Evolutionary conservation across 1,284 basidiomycete species (phyloP), one percentile per base, ranked within the genome.

Genomic region (Volvariella surrecta): DNA sequence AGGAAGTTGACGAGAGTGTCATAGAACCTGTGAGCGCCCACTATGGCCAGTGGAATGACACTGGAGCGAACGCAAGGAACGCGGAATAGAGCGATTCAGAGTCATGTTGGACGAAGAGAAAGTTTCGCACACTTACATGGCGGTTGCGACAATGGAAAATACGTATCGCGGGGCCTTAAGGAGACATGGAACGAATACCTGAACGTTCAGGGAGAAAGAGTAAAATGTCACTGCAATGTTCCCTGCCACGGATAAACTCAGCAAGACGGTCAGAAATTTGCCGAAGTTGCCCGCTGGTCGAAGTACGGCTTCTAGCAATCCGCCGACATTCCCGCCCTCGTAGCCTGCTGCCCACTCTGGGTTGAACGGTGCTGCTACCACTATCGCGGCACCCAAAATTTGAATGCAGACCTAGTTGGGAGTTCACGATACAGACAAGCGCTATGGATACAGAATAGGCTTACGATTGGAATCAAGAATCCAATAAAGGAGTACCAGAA

Each of bases 141-240:
- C 89, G 0, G 82, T 86, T 1, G 83, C 82, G 34, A 92, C 58
- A 15, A 95, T 56, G 0, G 92, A 89, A 59, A 95, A 89, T 37
- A 91, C 68, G 58, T 92, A 95, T 55, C 94, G 72, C 0, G 94
- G 93, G 10, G 96, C 76, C 24, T 58, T 53, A 10, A 71, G 65
- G 15, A 81, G 59, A n/a, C 62, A 73, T 0, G 91, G 90, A 13
- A 89, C 61, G 52, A 85, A 75, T 4, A 89, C 73, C 58, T 93
- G 89, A 47, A 90, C 73, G 53, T 79, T 85, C 46, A 94, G 70
- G n/a, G 85, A 81, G 47, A 89, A 78, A 37, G 82, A 87, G 60
- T 95, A 94, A 52, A 91, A 80, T 9, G 82, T 88, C 3, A 82
- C 78, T 3, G 88, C 85, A 45, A 91, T 87, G 64, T 95, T 96